Conservation (phyloP, 176 grass and related monocot species). For the Aegilops sharonensis region DNA sequence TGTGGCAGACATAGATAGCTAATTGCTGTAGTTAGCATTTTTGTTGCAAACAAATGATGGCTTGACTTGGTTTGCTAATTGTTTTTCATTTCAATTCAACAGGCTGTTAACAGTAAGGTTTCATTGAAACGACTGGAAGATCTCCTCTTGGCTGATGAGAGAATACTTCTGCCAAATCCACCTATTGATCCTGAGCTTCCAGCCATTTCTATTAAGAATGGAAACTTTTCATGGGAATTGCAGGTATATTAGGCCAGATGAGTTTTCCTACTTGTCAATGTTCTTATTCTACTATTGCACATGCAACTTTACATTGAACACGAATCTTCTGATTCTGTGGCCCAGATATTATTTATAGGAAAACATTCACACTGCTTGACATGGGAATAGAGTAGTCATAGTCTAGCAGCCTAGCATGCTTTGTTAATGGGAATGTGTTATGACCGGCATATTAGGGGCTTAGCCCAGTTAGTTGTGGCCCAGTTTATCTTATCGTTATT, state of each 20-base stretch:
- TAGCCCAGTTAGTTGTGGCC: no score
- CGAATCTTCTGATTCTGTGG: neutral
- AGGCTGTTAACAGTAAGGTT: constrained; percentile 95
- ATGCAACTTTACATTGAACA: constrained; percentile 4
- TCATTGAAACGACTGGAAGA: constrained; percentile 95
- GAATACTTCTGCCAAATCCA: constrained; percentile 82
- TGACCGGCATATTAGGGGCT: no score
- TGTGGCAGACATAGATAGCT: neutral
- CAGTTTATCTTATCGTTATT: no score
- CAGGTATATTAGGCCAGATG: constrained; percentile 42
- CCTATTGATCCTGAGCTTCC: constrained; percentile 68
- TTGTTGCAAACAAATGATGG: neutral
- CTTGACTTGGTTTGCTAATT: neutral
- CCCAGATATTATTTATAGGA: neutral
- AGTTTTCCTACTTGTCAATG: constrained; percentile 3
- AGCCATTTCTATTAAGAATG: constrained; percentile 88
- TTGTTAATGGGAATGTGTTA: neutral
- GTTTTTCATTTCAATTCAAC: constrained; percentile 26
- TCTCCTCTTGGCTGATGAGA: constrained; percentile 78
- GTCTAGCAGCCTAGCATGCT: constrained; percentile 14
- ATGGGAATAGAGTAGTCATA: neutral
- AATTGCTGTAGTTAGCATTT: neutral
- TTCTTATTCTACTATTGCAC: neutral
- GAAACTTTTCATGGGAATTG: constrained; percentile 94
- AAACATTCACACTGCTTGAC: neutral